A percentile compares a stretch with the other conserved stretches of the same genome.
Conservation (phyloP, 1,139 yeast species). For the Ogataea hybrid region DNA sequence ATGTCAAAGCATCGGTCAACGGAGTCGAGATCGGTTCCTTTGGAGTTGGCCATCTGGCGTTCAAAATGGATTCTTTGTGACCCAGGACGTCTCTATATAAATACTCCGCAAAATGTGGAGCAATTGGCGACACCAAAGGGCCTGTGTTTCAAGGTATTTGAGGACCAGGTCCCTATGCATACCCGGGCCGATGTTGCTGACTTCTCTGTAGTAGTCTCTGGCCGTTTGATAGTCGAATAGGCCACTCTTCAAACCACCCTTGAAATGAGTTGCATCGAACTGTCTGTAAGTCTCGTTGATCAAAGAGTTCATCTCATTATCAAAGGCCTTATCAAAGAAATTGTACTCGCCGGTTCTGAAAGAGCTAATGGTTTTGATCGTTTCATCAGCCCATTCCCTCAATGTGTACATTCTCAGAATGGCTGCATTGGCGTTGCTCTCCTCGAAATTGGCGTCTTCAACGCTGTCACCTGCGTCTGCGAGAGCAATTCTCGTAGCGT, state of each 20-base stretch:
- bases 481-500: constrained; percentile 93
- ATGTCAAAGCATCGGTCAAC: constrained; percentile 65
- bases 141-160: constrained; percentile 83
- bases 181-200: constrained; percentile 43
- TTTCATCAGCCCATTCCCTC: constrained; percentile 94
- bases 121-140: constrained; percentile 85
- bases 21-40: constrained; percentile 61
- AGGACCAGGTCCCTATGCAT: constrained; percentile 85
- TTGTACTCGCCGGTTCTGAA: constrained; percentile 71
- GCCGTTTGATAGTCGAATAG: constrained; percentile 92
- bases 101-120: constrained; percentile 95
- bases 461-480: constrained; percentile 99
- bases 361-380: constrained; percentile 46
- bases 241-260: constrained; percentile 86
- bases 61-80: constrained; percentile 57
- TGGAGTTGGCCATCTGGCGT: constrained; percentile 74
- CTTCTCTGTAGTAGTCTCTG: constrained; percentile 94
- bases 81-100: constrained; percentile 81
- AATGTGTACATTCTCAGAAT: constrained; percentile 88
- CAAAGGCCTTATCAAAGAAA: constrained; percentile 87
- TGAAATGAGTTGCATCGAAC: constrained; percentile 74
- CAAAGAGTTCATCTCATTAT: constrained; percentile 87
- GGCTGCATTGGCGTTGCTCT: constrained; percentile 95
- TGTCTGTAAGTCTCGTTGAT: constrained; percentile 70
- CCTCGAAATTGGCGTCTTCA: constrained; percentile 98